Conservation (phyloP, 176 grass and related monocot genomes). For the Raddia guianensis region DNA sequence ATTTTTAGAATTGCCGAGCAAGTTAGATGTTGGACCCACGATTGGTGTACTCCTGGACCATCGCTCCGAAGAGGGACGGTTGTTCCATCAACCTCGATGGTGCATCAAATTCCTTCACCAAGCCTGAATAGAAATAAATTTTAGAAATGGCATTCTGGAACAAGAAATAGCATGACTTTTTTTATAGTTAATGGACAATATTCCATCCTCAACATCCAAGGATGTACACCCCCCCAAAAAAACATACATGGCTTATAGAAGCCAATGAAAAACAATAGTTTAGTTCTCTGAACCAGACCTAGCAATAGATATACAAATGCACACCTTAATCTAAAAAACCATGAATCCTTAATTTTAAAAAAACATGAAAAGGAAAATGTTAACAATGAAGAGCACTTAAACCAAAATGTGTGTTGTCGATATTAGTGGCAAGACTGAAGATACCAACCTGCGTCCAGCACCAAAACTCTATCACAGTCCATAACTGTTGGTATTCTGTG, state of each 20-base stretch:
- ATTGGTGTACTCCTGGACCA: conserved; percentile 85
- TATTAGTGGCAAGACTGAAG: neutral
- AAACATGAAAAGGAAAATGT: neutral
- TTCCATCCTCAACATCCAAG: too few species aligned
- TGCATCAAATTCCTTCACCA: conserved; percentile 79
- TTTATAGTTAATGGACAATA: too few species aligned
- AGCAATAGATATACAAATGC: neutral
- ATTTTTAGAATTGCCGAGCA: neutral
- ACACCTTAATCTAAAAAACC: neutral
- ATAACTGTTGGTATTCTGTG: conserved; percentile 98
- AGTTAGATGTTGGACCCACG: conserved; percentile 60
- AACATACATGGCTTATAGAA: neutral
- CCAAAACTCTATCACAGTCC: conserved; percentile 88
- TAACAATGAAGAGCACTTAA: neutral
- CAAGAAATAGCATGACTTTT: neutral
- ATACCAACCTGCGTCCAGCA: conserved; percentile 69
- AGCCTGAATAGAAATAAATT: conserved; percentile 47
- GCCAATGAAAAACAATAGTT: neutral
- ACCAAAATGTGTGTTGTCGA: neutral
- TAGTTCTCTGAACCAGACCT: neutral
- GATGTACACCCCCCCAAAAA: too few species aligned
- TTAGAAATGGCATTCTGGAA: conserved; percentile 25
- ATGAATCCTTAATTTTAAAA: too few species aligned
- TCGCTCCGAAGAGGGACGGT: conserved; percentile 60
- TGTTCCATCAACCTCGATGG: conserved; percentile 75